Base-by-base conservation (phyloP, 192 early-diverging fungal species). In the Spizellomyces sp. region DNA sequence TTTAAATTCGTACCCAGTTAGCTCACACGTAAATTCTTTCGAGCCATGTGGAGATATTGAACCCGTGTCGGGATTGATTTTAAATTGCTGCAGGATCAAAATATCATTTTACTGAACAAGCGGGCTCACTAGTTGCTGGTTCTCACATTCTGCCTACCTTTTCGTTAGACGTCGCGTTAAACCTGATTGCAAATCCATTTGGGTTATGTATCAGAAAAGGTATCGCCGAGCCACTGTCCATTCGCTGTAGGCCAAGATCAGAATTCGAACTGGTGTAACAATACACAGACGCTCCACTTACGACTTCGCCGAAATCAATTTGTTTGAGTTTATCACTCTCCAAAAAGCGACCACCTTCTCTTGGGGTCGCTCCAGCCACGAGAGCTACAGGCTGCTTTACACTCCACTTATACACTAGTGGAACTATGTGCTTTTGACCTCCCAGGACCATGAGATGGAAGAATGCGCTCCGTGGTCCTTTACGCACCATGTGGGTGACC, bases 251-350 rank as follows among this genome's bases (percentile, higher is more conserved):
- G 7, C 9, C 62, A 15, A 48, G n/a, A 36, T 36, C 41, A 15
- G 10, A 48, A 67, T 22, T 56, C 15, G 1, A 4, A 15, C 17
- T 10, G 3, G 19, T 12, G 12, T 59, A 21, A 48, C 41, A 27
- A 45, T 47, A 9, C 17, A 67, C n/a, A 55, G 50, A 17, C 50
- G 27, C 15, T 43, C n/a, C n/a, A 50, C 70, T 64, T 22, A 62
- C 72, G 58, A 69, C 69, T 65, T 78, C 77, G n/a, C 83, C 83
- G 72, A 81, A 84, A 57, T 81, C 80, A 10, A 84, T 19, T 10
- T 44, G n/a, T 22, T 44, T 72, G 21, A 77, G 58, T 22, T 45
- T 15, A 27, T 82, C 77, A n/a, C 62, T 65, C 19, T 79, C 77
- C 56, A 74, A 52, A 61, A 55, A 58, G 15, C 52, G 27, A 7